phyloP scores from a whole-genome alignment of 2,329 filamentous ascomycete species.

The Fusarium protoensiforme region DNA sequence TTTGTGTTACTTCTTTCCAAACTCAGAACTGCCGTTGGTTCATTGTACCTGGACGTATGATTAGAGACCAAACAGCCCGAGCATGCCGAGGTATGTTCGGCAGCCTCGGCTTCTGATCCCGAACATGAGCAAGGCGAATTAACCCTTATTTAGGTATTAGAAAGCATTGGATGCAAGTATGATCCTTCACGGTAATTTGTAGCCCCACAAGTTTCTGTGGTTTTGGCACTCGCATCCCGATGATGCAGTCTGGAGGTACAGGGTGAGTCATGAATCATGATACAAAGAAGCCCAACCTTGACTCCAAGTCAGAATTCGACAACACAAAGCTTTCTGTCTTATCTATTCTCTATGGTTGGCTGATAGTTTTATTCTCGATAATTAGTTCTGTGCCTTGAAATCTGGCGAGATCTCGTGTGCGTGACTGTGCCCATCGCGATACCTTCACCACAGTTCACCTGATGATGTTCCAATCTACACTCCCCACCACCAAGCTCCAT shows the following conservation, averaged over 20 bases:
- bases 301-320: neutral
- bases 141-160: neutral
- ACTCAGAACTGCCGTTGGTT: neutral
- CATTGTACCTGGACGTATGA: neutral
- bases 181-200: no score
- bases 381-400: neutral
- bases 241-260: neutral
- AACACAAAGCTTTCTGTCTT: neutral
- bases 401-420: neutral
- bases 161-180: neutral
- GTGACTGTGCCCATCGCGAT: neutral
- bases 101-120: neutral
- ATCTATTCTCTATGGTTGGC: neutral
- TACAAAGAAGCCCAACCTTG: neutral
- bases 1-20: neutral
- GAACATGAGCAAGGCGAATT: neutral
- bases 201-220: neutral
- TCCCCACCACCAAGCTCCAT: neutral
- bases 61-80: neutral
- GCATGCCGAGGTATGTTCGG: neutral
- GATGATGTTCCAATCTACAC: neutral
- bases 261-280: neutral
- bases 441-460: no score
- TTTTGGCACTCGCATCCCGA: neutral
- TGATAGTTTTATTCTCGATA: accelerated